phyloP scores from a whole-genome alignment of 2,329 filamentous ascomycete genomes.

The Pestalotiopsis sp. region DNA sequence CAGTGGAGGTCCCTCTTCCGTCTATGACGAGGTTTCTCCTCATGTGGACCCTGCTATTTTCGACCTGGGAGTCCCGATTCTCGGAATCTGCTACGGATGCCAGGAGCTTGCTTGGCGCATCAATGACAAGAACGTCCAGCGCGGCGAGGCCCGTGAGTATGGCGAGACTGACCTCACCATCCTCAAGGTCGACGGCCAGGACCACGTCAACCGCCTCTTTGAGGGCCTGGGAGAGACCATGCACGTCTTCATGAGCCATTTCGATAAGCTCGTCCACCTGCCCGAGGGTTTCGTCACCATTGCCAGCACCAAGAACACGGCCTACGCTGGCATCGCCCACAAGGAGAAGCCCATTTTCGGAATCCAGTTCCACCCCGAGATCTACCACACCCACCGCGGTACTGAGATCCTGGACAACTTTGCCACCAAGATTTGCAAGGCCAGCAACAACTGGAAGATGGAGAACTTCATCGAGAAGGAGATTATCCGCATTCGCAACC shows the following conservation, averaged over 20 bases:
- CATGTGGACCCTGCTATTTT: constrained; percentile 82
- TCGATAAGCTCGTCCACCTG: constrained; percentile 78
- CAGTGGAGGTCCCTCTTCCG: constrained; percentile 72
- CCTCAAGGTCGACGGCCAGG: constrained; percentile 44
- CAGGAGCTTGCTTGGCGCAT: constrained; percentile 73
- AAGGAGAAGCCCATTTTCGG: constrained; percentile 72
- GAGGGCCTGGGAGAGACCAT: constrained; percentile 65
- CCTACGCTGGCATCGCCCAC: constrained; percentile 80
- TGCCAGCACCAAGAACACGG: constrained; percentile 75
- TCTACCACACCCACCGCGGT: constrained; percentile 66
- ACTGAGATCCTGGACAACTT: constrained; percentile 80
- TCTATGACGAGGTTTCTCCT: constrained; percentile 77
- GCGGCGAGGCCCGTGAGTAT: constrained; percentile 62
- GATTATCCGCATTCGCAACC: constrained; percentile 75
- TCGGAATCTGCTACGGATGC: constrained; percentile 63
- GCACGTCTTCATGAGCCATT: constrained; percentile 82
- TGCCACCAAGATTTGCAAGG: constrained; percentile 78
- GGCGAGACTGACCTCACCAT: constrained; percentile 49
- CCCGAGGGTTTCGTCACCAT: constrained; percentile 75
- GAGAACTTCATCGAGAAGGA: constrained; percentile 79
- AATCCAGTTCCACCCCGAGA: constrained; percentile 89
- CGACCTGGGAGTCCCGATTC: constrained; percentile 67
- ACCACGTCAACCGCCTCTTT: constrained; percentile 79
- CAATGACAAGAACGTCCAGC: constrained; percentile 66
- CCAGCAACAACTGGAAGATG: constrained; percentile 83